These are phyloP conservation scores for Polygonum maritimum DNA, from an alignment of 148 eudicot species.

Conservation along the genomic window DNA sequence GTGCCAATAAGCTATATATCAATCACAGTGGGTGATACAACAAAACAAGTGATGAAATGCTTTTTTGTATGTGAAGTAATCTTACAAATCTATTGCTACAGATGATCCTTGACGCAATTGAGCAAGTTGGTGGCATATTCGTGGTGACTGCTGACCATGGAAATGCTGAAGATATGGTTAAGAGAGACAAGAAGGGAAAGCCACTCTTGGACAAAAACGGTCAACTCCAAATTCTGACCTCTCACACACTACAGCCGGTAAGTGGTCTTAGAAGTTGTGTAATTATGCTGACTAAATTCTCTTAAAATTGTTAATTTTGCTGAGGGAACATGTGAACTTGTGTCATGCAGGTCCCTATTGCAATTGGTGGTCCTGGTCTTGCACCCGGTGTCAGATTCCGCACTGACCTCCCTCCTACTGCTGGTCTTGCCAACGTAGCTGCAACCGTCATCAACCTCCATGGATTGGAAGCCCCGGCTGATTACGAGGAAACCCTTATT, in stretches of 20 bases:
- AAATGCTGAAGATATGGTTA: slow-evolving; percentile 98
- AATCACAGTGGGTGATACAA: too few species aligned
- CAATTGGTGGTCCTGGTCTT: slow-evolving; percentile 92
- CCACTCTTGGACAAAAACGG: slow-evolving; percentile 82
- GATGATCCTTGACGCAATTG: slow-evolving; percentile 83
- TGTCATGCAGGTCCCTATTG: slow-evolving; percentile 62
- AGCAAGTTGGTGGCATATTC: slow-evolving; percentile 89
- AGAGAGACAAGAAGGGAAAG: slow-evolving; percentile 92
- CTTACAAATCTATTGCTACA: slow-evolving; percentile 14
- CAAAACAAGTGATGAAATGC: background rate
- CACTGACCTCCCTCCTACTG: slow-evolving; percentile 60
- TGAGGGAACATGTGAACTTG: background rate
- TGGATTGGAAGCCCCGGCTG: slow-evolving; percentile 73
- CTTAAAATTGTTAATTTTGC: background rate
- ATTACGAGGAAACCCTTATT: slow-evolving; percentile 76
- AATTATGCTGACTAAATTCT: background rate
- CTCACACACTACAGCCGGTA: slow-evolving; percentile 88
- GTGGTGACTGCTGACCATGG: slow-evolving; percentile 97
- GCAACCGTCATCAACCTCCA: slow-evolving; percentile 90
- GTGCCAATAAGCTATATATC: background rate
- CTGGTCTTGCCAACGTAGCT: slow-evolving; percentile 91
- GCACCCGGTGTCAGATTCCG: slow-evolving; percentile 83
- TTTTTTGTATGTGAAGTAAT: background rate
- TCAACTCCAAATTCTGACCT: slow-evolving; percentile 73
- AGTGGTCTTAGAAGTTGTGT: slow-evolving; percentile 15